Evolutionary conservation across 139 green algal species (phyloP), one percentile per base, ranked within the genome.

Genomic region (Tetradesmus obliquus): DNA sequence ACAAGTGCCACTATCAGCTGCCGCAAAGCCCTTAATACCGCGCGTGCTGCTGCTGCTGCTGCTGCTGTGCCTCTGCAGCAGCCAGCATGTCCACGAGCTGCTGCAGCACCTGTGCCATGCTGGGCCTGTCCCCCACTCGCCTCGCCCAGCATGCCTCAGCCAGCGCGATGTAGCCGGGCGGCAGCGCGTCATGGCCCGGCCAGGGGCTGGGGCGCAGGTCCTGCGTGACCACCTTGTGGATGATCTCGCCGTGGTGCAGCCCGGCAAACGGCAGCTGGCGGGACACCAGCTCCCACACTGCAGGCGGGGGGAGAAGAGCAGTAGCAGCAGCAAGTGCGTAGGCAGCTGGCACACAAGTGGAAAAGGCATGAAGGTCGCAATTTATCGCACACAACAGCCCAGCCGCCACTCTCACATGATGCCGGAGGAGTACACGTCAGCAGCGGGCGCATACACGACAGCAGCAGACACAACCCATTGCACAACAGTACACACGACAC

Each of bases 221-320:
- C 32, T 89, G 84, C 53, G 84, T 90, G 32, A 90, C 86, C 0
- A 90, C 86, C 71, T 71, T 90, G 86, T 90, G 86, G 20, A 90
- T 90, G 17, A 90, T 45, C 22, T 90, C 86, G 10, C 71, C 86
- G 53, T 90, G 86, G 45, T 90, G 86, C 3, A 90, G 86, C 13
- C 86, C 86, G 2, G 71, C 86, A 84, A 90, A 90, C 1, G 86
- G 86, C 55, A 84, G 69, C 9, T 69, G 51, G 24, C 86, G 53
- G 8, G 69, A 82, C 53, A 66, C 86, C 12, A 90, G 60, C 86
- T 90, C 69, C 86, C 86, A 90, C 86, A 90, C 71, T 84, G 80
- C 51, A 85, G 12, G 17, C 8, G 80, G 6, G 6, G 51, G n/a
- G 13, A 57, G 80, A 10, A 24, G 53, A 88, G 22, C 55, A 87